Conservation (phyloP, 2,329 filamentous ascomycete species). For the Lachnum nothofagi region DNA sequence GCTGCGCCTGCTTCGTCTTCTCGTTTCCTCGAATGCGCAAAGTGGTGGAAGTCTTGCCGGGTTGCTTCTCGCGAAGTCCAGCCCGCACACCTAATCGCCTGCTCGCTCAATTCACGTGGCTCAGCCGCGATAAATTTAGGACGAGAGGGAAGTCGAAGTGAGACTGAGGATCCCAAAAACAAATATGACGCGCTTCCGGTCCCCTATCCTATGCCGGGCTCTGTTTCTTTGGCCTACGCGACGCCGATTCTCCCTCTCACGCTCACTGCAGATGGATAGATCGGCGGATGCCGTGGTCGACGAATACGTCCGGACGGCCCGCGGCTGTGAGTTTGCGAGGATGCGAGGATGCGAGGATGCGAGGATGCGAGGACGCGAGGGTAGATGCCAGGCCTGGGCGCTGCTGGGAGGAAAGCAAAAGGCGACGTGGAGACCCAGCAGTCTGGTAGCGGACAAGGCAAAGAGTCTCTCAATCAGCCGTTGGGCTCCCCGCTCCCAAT, state of each 20-base stretch:
- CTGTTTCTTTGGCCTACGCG: neutral
- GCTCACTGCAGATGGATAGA: neutral
- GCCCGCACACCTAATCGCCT: neutral
- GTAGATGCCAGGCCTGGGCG: no score
- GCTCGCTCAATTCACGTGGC: constrained; percentile 22
- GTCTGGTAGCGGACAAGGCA: constrained; percentile 30
- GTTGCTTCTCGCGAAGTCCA: neutral
- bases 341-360: neutral
- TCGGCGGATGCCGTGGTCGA: neutral
- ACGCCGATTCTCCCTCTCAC: neutral
- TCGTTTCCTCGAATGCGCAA: neutral
- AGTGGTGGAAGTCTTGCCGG: neutral
- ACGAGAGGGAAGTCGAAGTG: constrained; percentile 13
- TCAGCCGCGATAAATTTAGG: constrained; percentile 25
- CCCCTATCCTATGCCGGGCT: constrained; percentile 5
- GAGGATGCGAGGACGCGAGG: neutral
- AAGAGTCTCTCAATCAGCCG: constrained; percentile 15
- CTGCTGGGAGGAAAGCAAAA: constrained; percentile 3
- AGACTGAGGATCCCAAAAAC: constrained; percentile 5
- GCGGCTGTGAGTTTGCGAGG: neutral
- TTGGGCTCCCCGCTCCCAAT: constrained; percentile 29
- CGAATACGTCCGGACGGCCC: neutral
- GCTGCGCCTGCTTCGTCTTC: neutral
- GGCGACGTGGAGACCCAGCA: constrained; percentile 23
- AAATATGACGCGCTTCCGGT: no score